Percentiles rank a stretch among this genome's conserved stretches.
phyloP scores from a whole-genome alignment of 208 protist species.

The Trypanosoma melophagium region DNA sequence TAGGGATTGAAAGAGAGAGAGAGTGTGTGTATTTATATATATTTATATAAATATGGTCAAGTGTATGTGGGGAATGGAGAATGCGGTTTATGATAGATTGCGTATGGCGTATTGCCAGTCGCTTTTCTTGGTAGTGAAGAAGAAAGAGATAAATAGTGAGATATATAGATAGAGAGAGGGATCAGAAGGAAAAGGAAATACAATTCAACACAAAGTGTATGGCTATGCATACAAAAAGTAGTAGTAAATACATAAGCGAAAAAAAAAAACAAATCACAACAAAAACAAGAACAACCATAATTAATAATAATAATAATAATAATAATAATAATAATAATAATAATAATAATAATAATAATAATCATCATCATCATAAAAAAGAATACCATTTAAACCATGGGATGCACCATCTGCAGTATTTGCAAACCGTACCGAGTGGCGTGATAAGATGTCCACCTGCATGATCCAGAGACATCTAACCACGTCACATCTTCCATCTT shows the following conservation, averaged over 20 bases:
- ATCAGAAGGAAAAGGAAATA: slow-evolving; percentile 5
- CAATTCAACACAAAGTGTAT: not conserved
- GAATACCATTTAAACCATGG: not conserved
- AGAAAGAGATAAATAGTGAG: slow-evolving; percentile 13
- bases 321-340: slow-evolving; percentile 1
- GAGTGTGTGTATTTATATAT: slow-evolving; percentile 6
- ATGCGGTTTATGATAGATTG: too few species aligned
- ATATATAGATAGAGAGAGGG: not conserved
- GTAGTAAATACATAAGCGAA: not conserved
- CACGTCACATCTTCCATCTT: slow-evolving; percentile 13
- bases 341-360: slow-evolving; percentile 2
- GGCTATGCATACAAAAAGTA: not conserved
- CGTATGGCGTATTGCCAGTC: not conserved
- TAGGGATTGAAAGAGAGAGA: too few species aligned
- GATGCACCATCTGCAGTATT: slow-evolving; percentile 28
- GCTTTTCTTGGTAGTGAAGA: not conserved
- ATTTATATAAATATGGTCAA: slow-evolving; percentile 4
- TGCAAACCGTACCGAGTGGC: slow-evolving; percentile 65
- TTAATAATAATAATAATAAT: not conserved
- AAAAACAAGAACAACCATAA: not conserved
- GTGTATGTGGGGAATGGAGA: not conserved
- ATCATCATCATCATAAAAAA: not conserved
- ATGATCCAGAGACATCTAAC: slow-evolving; percentile 39
- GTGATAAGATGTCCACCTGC: slow-evolving; percentile 55
- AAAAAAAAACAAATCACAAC: not conserved